phyloP scores from a whole-genome alignment of 2,329 filamentous ascomycete genomes.

The Paecilomyces formosus region DNA sequence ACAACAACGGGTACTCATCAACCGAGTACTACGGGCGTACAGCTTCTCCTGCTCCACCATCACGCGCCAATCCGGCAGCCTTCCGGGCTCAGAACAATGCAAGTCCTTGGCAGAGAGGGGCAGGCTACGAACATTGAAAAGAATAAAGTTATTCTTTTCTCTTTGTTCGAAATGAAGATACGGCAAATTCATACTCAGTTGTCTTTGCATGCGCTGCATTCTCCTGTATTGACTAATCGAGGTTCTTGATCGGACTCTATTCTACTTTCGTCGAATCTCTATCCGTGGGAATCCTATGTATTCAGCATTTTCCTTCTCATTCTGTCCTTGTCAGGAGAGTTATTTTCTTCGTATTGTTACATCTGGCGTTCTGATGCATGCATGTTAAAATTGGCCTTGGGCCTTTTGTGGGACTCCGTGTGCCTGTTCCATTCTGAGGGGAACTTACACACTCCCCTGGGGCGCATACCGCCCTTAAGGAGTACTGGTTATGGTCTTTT shows the following conservation, averaged over 20 bases:
- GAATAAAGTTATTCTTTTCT: constrained; percentile 14
- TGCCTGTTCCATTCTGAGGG: background rate
- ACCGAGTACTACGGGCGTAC: constrained; percentile 12
- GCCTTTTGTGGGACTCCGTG: background rate
- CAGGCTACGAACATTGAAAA: constrained; percentile 53
- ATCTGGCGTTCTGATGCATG: constrained; percentile 28
- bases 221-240: constrained; percentile 4
- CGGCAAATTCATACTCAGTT: constrained; percentile 18
- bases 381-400: constrained; percentile 22
- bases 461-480: constrained; percentile 8
- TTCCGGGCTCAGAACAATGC: constrained; percentile 46
- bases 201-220: constrained; percentile 18
- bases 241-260: background rate
- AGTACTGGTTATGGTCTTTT: background rate
- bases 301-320: constrained; percentile 5
- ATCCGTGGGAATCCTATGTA: constrained; percentile 6
- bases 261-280: constrained; percentile 6
- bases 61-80: constrained; percentile 20
- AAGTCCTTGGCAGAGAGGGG: constrained; percentile 59
- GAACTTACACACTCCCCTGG: background rate
- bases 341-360: constrained; percentile 10
- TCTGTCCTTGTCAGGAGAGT: constrained; percentile 10
- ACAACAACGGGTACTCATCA: constrained; percentile 9
- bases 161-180: constrained; percentile 31
- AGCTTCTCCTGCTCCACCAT: constrained; percentile 26